phyloP scores from a whole-genome alignment of 306 rosid genomes.

The Sechiopsis laciniata region DNA sequence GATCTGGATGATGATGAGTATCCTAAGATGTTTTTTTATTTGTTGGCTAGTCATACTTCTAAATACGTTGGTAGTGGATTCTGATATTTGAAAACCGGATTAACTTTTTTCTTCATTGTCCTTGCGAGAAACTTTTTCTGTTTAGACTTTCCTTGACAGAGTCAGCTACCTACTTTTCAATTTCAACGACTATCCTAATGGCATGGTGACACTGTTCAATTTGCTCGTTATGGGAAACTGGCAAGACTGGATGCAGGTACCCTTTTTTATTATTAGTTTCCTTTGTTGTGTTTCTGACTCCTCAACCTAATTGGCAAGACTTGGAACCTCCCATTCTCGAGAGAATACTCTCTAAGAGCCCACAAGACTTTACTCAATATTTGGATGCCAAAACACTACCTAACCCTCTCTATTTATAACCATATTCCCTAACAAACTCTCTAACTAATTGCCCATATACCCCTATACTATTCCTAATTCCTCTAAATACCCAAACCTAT shows the following conservation, averaged over 20 bases:
- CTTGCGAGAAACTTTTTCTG: background rate
- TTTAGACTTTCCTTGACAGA: slow-evolving; percentile 53
- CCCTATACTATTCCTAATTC: too few species aligned
- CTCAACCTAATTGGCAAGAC: background rate
- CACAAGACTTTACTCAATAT: too few species aligned
- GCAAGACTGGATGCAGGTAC: slow-evolving; percentile 80
- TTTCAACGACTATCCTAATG: slow-evolving; percentile 92
- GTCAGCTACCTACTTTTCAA: slow-evolving; percentile 81
- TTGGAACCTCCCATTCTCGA: too few species aligned
- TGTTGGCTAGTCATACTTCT: slow-evolving; percentile 19
- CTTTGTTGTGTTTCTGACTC: background rate
- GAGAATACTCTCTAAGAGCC: too few species aligned
- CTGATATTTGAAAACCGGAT: background rate
- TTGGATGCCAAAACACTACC: too few species aligned
- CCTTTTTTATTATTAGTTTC: slow-evolving; percentile 17
- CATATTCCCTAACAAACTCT: too few species aligned
- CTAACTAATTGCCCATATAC: too few species aligned
- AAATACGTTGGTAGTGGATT: background rate
- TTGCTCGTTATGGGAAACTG: slow-evolving; percentile 78
- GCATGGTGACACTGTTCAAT: slow-evolving; percentile 99
- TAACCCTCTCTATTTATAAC: too few species aligned
- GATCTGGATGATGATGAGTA: slow-evolving; percentile 74
- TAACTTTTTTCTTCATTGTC: background rate
- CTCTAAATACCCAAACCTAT: too few species aligned
- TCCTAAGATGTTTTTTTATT: slow-evolving; percentile 40